Evolutionary conservation across 1,139 yeast species (phyloP), one percentile per base, ranked within the genome.

Genomic region (Candida sp.): DNA sequence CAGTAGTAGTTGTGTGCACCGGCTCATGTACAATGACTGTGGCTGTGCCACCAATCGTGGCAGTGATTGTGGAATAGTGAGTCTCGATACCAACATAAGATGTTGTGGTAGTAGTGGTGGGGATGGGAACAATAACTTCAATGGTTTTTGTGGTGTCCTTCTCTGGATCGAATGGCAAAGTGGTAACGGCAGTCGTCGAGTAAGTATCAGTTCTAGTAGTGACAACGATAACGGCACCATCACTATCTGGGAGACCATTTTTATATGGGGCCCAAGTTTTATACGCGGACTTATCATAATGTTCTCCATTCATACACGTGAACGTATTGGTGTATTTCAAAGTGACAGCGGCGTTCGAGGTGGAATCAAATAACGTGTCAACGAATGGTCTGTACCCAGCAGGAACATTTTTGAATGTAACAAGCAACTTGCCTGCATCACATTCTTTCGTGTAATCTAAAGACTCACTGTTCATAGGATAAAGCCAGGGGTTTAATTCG

Each of bases 381-480:
- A 39, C 40, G 47, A 58, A 68, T 9, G 69, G 68, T 27, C 71
- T 55, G 49, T 56, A 65, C 1, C 73, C 74, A 2, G 68, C 63
- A 5, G 73, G 71, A 34, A 68, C 45, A 48, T 62, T 60, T 1
- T 37, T 12, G 50, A 59, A 68, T 7, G 47, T 42, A 5, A 64
- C 52, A 1, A 48, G 42, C 38, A 54, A 52, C 1, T 49, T 46
- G 7, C 35, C 30, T 2, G 55, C 11, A 9, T 54, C 42, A 58
- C 70, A 67, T 3, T 57, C 28, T 12, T 51, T 56, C 1, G 62
- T 43, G 32, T 28, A 30, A 46, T n/a, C 1, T 48, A 49, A 5
- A 51, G 42, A 37, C 46, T 44, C 11, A 66, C 64, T 9, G 23
- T 43, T 30, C 8, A 8, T 42, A 4, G 68, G 65, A 12, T n/a